phyloP scores from a whole-genome alignment of 2,329 filamentous ascomycete species.

The Claviceps sp. region DNA sequence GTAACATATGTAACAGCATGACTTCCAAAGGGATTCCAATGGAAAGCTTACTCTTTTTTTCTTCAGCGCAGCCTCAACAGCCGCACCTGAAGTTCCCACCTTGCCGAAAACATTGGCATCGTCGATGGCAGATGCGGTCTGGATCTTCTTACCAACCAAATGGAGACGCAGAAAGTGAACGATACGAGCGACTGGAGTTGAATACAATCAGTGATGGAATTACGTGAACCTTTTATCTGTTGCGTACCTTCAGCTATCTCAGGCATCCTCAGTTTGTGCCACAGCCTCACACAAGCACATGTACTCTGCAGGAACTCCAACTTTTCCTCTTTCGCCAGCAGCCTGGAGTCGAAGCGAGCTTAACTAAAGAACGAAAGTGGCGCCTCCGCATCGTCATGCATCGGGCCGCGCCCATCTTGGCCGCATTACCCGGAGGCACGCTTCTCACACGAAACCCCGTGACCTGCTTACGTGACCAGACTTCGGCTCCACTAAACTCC shows the following conservation, averaged over 20 bases:
- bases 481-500: constrained; percentile 7
- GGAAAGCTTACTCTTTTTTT: constrained; percentile 46
- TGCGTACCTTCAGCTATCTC: constrained; percentile 46
- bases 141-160: constrained; percentile 72
- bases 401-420: neutral
- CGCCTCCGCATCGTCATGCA: neutral
- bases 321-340: too few species aligned
- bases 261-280: constrained; percentile 31
- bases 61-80: constrained; percentile 58
- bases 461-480: constrained; percentile 13
- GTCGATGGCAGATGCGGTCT: constrained; percentile 55
- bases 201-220: neutral
- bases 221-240: neutral
- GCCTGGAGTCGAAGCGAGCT: too few species aligned
- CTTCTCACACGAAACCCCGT: constrained; percentile 19
- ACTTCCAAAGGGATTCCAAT: too few species aligned
- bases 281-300: neutral
- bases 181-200: constrained; percentile 56
- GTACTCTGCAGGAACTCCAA: neutral
- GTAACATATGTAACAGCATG: too few species aligned
- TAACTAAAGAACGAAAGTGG: too few species aligned
- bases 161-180: constrained; percentile 74
- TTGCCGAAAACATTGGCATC: constrained; percentile 86
- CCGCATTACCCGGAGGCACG: constrained; percentile 8
- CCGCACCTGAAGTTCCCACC: constrained; percentile 63